Base-by-base conservation (phyloP, 169 alveolate species). In the Besnoitia besnoiti region DNA sequence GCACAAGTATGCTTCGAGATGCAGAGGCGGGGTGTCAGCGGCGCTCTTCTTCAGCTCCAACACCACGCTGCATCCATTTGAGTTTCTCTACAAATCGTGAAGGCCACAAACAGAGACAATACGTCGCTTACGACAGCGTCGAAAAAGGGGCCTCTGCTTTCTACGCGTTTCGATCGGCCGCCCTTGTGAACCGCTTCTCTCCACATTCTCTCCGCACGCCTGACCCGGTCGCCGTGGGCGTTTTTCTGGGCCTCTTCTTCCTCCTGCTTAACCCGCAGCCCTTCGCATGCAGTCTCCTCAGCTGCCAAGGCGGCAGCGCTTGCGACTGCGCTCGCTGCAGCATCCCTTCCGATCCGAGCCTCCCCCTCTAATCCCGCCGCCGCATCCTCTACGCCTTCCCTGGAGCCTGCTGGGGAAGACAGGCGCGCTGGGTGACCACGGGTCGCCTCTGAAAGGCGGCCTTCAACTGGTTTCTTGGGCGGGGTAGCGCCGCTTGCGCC, bases 111-210 rank as follows among this genome's bases (percentile, higher is more conserved):
- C 40, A 1, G 44, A 7, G 44, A 30, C 19, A 16, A 67, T n/a
- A n/a, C 24, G n/a, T n/a, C n/a, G 47, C 82, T 73, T 73, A 73
- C 82, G 27, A 73, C 82, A 73, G 82, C 82, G n/a, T 73, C 82
- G 82, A 73, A 73, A 37, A 73, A 73, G 24, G 67, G 24, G 67
- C 14, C 67, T 49, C 55, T 49, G 67, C 33, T 55, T 55, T 3
- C 33, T 16, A n/a, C 4, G n/a, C 12, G 67, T 0, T 5, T 10
- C n/a, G 12, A 5, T 35, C n/a, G 16, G 44, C 82, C 30, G 39
- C 7, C 35, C n/a, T 42, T 21, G 47, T 73, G n/a, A n/a, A n/a
- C 47, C 40, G 44, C 82, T 7, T 37, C 82, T 24, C 82, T 73
- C 82, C 47, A 73, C 46, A 35, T 5, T 19, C 46, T 73, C 82